These are phyloP conservation scores for Metrosideros polymorpha DNA, from an alignment of 441 rosid genomes.

Conservation along the genomic window DNA sequence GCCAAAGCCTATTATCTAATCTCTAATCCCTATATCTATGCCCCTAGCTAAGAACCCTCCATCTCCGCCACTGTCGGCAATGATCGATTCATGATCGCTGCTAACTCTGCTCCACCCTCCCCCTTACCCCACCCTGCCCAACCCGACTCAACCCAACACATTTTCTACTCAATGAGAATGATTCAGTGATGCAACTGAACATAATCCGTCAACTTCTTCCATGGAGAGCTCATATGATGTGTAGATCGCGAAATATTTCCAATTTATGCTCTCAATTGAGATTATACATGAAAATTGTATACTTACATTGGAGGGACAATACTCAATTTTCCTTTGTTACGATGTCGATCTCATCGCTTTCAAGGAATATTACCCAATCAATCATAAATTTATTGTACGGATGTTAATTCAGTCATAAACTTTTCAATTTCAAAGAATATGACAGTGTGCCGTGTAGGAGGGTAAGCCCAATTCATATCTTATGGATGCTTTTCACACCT, in stretches of 20 bases:
- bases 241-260: too few species aligned
- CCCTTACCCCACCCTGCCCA: too few species aligned
- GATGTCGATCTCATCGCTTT: background rate
- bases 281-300: too few species aligned
- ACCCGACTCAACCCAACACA: too few species aligned
- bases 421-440: background rate
- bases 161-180: background rate
- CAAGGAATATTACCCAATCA: accelerated
- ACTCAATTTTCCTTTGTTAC: too few species aligned
- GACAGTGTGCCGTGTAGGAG: too few species aligned
- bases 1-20: background rate
- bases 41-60: background rate
- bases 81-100: background rate
- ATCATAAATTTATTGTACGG: accelerated
- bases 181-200: background rate
- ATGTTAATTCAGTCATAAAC: accelerated
- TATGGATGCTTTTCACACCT: background rate
- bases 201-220: background rate
- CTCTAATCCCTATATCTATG: too few species aligned
- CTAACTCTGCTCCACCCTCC: too few species aligned
- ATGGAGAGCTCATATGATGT: background rate
- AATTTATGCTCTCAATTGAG: too few species aligned
- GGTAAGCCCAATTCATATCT: background rate
- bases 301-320: too few species aligned
- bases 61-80: too few species aligned